Evolutionary conservation across 1,284 basidiomycete species (phyloP).

Genomic region (Ceratobasidium sp.): DNA sequence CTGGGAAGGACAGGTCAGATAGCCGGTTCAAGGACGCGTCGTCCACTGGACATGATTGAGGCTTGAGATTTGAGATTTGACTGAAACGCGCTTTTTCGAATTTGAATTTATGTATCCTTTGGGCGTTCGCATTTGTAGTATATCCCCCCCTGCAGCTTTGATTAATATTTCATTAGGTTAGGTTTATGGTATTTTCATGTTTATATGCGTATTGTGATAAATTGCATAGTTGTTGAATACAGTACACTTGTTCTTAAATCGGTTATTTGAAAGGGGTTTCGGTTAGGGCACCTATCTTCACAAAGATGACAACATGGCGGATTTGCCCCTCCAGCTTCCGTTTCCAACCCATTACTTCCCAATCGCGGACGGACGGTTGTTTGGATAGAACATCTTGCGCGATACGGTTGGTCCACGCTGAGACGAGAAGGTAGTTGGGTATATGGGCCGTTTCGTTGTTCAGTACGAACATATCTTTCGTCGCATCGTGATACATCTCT

Average conservation of each 20-base stretch:
- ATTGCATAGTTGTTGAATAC: too few relatives aligned
- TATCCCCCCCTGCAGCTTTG: neutral
- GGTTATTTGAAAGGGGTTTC: neutral
- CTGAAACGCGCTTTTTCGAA: neutral
- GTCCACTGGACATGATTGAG: neutral
- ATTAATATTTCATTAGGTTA: too few relatives aligned
- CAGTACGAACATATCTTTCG: neutral
- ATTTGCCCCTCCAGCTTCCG: neutral
- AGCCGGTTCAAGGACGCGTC: slow-evolving; percentile 30
- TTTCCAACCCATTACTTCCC: neutral
- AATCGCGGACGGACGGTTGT: neutral
- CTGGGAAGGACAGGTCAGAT: neutral
- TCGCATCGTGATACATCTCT: neutral
- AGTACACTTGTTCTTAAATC: too few relatives aligned
- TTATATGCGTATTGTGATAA: too few relatives aligned
- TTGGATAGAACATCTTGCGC: neutral
- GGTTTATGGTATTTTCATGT: too few relatives aligned
- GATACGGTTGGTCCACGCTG: neutral
- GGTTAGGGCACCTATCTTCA: neutral
- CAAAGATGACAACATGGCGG: neutral
- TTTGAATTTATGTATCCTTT: neutral
- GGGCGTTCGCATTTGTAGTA: neutral
- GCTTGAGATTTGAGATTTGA: neutral
- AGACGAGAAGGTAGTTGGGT: neutral
- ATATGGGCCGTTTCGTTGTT: neutral